These are phyloP conservation scores for Ogataea minuta DNA, from an alignment of 805 yeast species.

Conservation along the genomic window DNA sequence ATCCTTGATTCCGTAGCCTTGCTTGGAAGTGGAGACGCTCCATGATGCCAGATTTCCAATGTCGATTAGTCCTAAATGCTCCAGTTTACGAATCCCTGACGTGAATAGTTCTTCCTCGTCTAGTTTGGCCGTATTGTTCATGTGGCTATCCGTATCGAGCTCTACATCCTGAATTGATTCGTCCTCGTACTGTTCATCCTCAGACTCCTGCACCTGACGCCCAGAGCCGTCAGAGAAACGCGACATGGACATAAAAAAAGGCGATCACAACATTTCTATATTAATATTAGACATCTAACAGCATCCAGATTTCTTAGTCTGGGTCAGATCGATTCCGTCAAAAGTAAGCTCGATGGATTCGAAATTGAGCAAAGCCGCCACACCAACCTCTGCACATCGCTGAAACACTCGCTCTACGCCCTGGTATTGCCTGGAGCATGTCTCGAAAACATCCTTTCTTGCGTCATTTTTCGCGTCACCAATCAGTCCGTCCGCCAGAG, in stretches of 20 bases:
- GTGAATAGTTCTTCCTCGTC: constrained; percentile 23
- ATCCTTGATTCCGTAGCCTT: constrained; percentile 68
- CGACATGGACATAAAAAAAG: constrained; percentile 8
- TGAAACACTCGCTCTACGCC: constrained; percentile 30
- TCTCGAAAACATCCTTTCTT: constrained; percentile 29
- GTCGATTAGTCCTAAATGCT: constrained; percentile 61
- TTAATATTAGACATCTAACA: constrained; percentile 1
- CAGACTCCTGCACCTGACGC: constrained; percentile 9
- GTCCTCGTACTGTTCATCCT: constrained; percentile 15
- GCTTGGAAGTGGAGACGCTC: constrained; percentile 75
- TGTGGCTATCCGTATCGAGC: constrained; percentile 9
- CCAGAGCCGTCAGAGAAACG: constrained; percentile 9
- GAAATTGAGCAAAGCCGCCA: constrained; percentile 15
- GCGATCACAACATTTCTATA: not conserved
- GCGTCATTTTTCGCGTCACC: constrained; percentile 23
- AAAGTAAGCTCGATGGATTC: constrained; percentile 23
- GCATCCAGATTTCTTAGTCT: constrained; percentile 6
- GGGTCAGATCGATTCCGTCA: constrained; percentile 27
- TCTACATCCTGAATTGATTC: constrained; percentile 10
- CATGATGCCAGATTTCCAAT: constrained; percentile 80
- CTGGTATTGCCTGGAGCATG: constrained; percentile 27
- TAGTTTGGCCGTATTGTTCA: constrained; percentile 12
- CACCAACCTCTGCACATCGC: constrained; percentile 30
- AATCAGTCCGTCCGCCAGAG: constrained; percentile 24
- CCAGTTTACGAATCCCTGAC: constrained; percentile 53